Percentiles rank a stretch among this genome's conserved stretches.
These are phyloP conservation scores for Neoarthrinium moseri DNA, from an alignment of 2,329 filamentous ascomycete genomes.

Conservation along the genomic window DNA sequence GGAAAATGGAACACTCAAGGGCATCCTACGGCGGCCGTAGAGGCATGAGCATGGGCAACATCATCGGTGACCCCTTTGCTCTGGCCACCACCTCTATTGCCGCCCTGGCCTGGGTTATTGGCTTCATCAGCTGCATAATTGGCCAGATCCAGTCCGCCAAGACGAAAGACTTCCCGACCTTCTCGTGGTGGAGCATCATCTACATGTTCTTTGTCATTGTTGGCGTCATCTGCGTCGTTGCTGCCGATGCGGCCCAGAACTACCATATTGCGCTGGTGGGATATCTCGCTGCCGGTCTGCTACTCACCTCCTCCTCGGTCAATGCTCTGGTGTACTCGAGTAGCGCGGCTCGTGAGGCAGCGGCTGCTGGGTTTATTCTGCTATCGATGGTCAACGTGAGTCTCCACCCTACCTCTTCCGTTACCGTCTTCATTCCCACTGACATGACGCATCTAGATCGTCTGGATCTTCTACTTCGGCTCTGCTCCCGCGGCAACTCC, in stretches of 20 bases:
- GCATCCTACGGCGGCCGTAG: slow-evolving; percentile 51
- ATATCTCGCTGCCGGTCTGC: slow-evolving; percentile 79
- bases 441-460: slow-evolving; percentile 56
- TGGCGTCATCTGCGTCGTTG: slow-evolving; percentile 79
- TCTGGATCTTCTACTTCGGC: slow-evolving; percentile 99
- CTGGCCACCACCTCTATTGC: slow-evolving; percentile 91
- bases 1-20: slow-evolving; percentile 76
- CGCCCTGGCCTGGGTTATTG: slow-evolving; percentile 91
- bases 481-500: slow-evolving; percentile 84
- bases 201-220: slow-evolving; percentile 83
- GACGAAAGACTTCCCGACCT: slow-evolving; percentile 68
- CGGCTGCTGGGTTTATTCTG: slow-evolving; percentile 89
- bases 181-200: slow-evolving; percentile 87
- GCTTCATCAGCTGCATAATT: slow-evolving; percentile 83
- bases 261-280: slow-evolving; percentile 92
- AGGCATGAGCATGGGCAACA: slow-evolving; percentile 77
- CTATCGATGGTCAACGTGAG: slow-evolving; percentile 89
- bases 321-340: slow-evolving; percentile 81
- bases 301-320: slow-evolving; percentile 81
- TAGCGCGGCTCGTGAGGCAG: slow-evolving; percentile 74
- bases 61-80: slow-evolving; percentile 94
- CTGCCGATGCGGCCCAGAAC: slow-evolving; percentile 78
- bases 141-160: slow-evolving; percentile 52
- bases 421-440: neutral
- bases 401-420: slow-evolving; percentile 15